These are phyloP conservation scores for Carpinus fangiana DNA, from an alignment of 306 rosid genomes.

Conservation along the genomic window DNA sequence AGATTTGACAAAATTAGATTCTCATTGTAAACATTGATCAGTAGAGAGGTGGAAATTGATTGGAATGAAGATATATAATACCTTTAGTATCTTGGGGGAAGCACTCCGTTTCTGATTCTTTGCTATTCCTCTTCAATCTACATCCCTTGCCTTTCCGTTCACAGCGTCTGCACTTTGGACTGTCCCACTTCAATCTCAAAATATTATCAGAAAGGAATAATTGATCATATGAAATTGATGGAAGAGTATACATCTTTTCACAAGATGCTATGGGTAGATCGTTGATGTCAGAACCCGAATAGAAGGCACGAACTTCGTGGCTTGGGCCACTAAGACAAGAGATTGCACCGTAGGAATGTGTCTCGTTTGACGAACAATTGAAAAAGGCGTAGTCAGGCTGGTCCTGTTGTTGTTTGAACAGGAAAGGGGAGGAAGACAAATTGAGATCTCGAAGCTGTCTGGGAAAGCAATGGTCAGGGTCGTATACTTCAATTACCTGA, in stretches of 20 bases:
- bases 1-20: background rate
- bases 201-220: no score
- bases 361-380: no score
- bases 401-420: no score
- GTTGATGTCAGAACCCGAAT: no score
- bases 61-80: background rate
- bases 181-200: no score
- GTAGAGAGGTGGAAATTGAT: background rate
- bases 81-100: background rate
- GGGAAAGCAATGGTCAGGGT: background rate
- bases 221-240: rapidly evolving
- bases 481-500: background rate
- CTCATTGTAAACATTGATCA: background rate
- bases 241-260: background rate
- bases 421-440: background rate
- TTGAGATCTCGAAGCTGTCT: background rate
- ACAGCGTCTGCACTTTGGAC: background rate
- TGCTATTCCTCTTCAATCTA: conserved; percentile 14
- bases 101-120: conserved; percentile 16
- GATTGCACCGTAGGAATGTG: no score
- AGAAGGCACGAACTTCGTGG: background rate
- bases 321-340: background rate
- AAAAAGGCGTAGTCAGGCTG: no score
- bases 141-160: conserved; percentile 25
- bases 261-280: no score